Evolutionary conservation across 2,329 filamentous ascomycete species (phyloP).

Genomic region (Septoria linicola): DNA sequence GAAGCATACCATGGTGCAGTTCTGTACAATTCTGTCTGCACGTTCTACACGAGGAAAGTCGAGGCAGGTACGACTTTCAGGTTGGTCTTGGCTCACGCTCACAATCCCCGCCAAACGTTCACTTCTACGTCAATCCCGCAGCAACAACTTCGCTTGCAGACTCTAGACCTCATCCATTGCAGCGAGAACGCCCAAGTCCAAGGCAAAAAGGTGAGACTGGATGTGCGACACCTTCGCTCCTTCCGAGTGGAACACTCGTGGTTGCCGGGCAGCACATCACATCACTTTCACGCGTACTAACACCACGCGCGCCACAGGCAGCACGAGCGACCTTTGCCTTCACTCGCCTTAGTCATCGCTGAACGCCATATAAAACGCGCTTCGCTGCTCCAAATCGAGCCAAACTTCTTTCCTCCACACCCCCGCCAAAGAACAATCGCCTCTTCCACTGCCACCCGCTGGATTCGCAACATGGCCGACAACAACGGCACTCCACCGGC

Average conservation of each 20-base stretch:
- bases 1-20: constrained; percentile 5
- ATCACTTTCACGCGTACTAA: too few relatives aligned
- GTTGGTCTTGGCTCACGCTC: too few relatives aligned
- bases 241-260: too few relatives aligned
- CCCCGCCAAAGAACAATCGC: constrained; percentile 3
- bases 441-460: constrained; percentile 26
- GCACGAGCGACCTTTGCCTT: constrained; percentile 1
- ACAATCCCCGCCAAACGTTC: too few relatives aligned
- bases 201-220: constrained; percentile 1
- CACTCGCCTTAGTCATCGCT: constrained; percentile 23
- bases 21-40: background rate
- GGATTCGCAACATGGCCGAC: constrained; percentile 52
- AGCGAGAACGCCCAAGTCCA: background rate
- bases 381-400: constrained; percentile 11
- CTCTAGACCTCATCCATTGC: too few relatives aligned
- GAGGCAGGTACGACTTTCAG: background rate
- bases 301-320: constrained; percentile 14
- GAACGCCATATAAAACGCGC: constrained; percentile 22
- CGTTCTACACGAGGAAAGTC: background rate
- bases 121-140: too few relatives aligned
- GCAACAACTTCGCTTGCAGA: too few relatives aligned
- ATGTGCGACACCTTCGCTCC: background rate
- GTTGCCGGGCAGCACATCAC: too few relatives aligned
- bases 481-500: constrained; percentile 35
- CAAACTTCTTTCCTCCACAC: constrained; percentile 12